Base-by-base conservation (phyloP, 805 yeast species). In the Wickerhamomyces strasburgensis region DNA sequence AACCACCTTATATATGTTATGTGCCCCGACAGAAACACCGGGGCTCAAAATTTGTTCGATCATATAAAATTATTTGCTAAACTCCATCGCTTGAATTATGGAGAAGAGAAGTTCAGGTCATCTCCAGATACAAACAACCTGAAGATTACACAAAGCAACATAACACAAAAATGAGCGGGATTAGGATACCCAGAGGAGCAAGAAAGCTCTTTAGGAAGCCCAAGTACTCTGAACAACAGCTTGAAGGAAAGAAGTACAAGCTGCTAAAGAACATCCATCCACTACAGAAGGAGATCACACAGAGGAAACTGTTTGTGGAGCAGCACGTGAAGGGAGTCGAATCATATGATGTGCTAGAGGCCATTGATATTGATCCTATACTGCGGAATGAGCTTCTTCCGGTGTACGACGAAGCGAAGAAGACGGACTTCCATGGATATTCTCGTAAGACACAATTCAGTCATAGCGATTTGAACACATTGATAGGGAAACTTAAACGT, bases 241-340 rank as follows among this genome's bases (percentile, higher is more conserved):
- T 6, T 21, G 27, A 10, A 15, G 30, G 9, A 18, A n/a, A 19
- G 19, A 31, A 35, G 17, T 3, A 6, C 6, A 19, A 29, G 7
- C 35, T 42, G n/a, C 31, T 42, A 8, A 29, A 30, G 19, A 38
- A 39, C n/a, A 39, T 36, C 16, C 19, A 36, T 19, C 49, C 49
- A 2, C 21, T 45, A 10, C 38, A 33, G 29, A 42, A 45, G 28
- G 46, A 45, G 28, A 23, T 39, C 14, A 27, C 32, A 15, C 42
- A 45, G 29, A 24, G 44, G 27, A 42, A 38, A 29, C 29, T 45
- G 11, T 45, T 45, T 25, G 39, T 45, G 10, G 49, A 45, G 7
- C 46, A 45, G 30, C 36, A 39, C 23, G 27, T 37, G 13, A 23
- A 44, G 18, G 44, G 42, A 4, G 10, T 29, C 19, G 27, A 32